Evolutionary conservation across 768 basidiomycete species (phyloP).

Genomic region (Amylocystis lapponica): DNA sequence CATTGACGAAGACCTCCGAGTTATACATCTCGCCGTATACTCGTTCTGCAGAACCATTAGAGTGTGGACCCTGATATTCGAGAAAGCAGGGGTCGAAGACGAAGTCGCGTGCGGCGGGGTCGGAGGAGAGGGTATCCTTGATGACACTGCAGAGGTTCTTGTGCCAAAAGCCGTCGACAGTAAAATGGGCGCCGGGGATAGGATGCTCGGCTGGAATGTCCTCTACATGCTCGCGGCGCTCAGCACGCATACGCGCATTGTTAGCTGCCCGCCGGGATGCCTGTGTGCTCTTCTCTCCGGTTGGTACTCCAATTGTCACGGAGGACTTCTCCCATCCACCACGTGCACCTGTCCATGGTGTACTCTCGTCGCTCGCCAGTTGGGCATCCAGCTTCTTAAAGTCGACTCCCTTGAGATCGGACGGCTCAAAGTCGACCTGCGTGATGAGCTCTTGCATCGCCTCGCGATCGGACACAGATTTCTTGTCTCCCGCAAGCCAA

Average conservation of each 20-base stretch:
- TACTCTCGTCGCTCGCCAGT: background rate
- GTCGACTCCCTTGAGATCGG: background rate
- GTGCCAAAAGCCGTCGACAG: slow-evolving; percentile 26
- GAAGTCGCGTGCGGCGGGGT: slow-evolving; percentile 3
- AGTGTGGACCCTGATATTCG: background rate
- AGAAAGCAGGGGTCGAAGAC: slow-evolving; percentile 6
- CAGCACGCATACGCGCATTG: background rate
- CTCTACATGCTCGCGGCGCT: background rate
- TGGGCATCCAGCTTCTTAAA: background rate
- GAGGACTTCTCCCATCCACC: slow-evolving; percentile 3
- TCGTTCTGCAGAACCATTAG: background rate
- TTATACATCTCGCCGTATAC: slow-evolving; percentile 13
- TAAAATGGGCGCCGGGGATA: slow-evolving; percentile 15
- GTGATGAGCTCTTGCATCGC: slow-evolving; percentile 1
- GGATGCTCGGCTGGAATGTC: slow-evolving; percentile 16
- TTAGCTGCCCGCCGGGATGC: slow-evolving; percentile 1
- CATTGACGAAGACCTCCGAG: slow-evolving; percentile 10
- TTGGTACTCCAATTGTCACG: slow-evolving; percentile 6
- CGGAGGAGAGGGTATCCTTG: background rate
- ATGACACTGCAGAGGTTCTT: slow-evolving; percentile 13
- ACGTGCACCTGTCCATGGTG: background rate
- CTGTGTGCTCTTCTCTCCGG: slow-evolving; percentile 1
- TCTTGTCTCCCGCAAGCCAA: slow-evolving; percentile 13
- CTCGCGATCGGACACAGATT: slow-evolving; percentile 1
- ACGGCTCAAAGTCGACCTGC: background rate